Base-by-base conservation (phyloP, 108 stramenopile species). In the Nannochloropsis gaditana region DNA sequence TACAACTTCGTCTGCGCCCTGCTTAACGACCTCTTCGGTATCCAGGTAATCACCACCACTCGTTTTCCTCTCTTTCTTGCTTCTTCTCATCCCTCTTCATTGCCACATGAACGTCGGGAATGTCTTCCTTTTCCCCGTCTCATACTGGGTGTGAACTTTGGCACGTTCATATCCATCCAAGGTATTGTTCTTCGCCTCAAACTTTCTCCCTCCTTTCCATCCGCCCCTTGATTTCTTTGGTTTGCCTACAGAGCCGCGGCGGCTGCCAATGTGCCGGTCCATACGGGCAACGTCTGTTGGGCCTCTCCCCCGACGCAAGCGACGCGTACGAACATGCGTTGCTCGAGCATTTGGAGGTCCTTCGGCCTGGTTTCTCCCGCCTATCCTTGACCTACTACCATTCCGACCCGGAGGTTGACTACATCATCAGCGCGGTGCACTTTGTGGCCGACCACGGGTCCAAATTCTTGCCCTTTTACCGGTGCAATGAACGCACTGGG, bases 11-110 rank as follows among this genome's bases (percentile, higher is more conserved):
- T 98, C 47, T 96, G 95, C 80, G 96, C 96, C 42, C 88, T 98
- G 43, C 91, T 98, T 43, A 97, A 97, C 87, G 99, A 99, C 92
- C 88, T 99, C 11, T 99, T 98, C 88, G 99, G 99, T 5, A 96
- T 99, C 80, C 99, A 99, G 92, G 59, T 73, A 73, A 15, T 15
- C n/a, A 1, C 59, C 59, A 3, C 3, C 31, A 31, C 1, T 91
- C 44, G 15, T 2, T 2, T n/a, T 73, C 59, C 47, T 50, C 15
- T 15, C 47, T 50, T 50, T 15, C 47, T 50, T 50, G 11, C 45
- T 4, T 82, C 82, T 21, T 21, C 21, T 21, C 45, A 15, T 82
- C 45, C 82, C 82, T 45, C 43, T 17, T 31, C 31, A 31, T 31
- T 31, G 31, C 31, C 31, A 31, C 31, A 31, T 31, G 31, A 31